Conservation (phyloP, 2,329 filamentous ascomycete genomes). For the Penicillium sp. region DNA sequence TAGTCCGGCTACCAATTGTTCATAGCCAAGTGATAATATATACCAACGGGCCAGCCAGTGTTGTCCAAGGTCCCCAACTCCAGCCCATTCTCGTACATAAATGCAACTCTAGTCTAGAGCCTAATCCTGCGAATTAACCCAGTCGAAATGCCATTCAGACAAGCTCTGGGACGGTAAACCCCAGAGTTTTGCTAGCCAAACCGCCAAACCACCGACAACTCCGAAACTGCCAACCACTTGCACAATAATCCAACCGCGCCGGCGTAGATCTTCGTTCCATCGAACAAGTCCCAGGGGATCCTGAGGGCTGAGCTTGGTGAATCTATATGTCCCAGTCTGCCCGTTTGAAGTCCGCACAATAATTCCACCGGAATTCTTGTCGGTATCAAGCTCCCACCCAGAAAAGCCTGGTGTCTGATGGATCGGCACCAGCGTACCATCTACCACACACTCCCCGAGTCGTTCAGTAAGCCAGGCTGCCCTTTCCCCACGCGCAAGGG, state of each 20-base stretch:
- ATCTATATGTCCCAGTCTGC: conserved; percentile 30
- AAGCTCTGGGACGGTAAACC: conserved; percentile 10
- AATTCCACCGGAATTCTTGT: conserved; percentile 22
- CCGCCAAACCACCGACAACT: conserved; percentile 66
- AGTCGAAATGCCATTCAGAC: conserved; percentile 14
- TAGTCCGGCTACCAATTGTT: neutral
- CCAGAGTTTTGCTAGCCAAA: conserved; percentile 54
- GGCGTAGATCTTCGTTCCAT: conserved; percentile 62
- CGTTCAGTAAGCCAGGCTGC: conserved; percentile 66
- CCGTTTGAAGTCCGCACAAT: conserved; percentile 23
- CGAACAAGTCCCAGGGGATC: conserved; percentile 78
- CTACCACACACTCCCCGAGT: conserved; percentile 63
- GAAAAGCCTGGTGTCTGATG: conserved; percentile 34
- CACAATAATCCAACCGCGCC: conserved; percentile 63
- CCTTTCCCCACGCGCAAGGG: conserved; percentile 58
- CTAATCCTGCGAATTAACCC: conserved; percentile 11
- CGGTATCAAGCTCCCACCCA: conserved; percentile 22
- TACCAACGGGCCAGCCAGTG: neutral
- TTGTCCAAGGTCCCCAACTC: neutral
- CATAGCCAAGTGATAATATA: neutral
- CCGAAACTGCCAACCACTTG: conserved; percentile 72
- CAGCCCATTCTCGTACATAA: neutral
- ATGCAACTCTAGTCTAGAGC: neutral
- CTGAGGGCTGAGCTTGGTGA: conserved; percentile 49
- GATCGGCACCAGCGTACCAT: conserved; percentile 58